Evolutionary conservation across 148 eudicot species (phyloP).

Genomic region (Cornus kousa): DNA sequence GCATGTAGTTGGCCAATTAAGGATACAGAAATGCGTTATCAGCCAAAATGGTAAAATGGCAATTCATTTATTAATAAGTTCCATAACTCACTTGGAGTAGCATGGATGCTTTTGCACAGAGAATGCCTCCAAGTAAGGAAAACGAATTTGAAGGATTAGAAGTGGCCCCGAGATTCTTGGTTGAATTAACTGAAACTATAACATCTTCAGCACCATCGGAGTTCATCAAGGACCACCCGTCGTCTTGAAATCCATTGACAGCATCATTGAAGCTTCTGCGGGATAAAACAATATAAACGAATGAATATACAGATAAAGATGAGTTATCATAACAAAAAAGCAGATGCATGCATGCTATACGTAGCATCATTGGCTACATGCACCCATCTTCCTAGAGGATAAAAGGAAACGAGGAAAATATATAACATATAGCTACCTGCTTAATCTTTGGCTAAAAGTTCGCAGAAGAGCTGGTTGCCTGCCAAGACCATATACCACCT

Average conservation of each 20-base stretch:
- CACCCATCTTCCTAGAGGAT: not conserved
- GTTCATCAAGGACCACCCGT: conserved; percentile 83
- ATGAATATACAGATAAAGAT: not conserved
- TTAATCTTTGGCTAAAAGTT: conserved; percentile 87
- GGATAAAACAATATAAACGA: not conserved
- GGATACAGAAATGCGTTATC: not conserved
- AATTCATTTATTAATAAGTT: not conserved
- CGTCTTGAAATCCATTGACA: conserved; percentile 83
- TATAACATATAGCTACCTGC: conserved; percentile 51
- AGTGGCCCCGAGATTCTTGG: conserved; percentile 48
- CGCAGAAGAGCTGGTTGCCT: conserved; percentile 91
- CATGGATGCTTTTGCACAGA: conserved; percentile 98
- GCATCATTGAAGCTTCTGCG: conserved; percentile 94
- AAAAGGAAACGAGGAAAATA: conserved; percentile 6
- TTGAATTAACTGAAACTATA: conserved; percentile 61
- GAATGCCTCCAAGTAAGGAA: conserved; percentile 64
- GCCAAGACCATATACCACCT: conserved; percentile 84
- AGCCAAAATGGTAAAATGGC: not conserved
- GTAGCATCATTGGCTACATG: not conserved
- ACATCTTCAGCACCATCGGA: conserved; percentile 88
- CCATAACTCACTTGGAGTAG: conserved; percentile 63
- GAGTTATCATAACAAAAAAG: not conserved
- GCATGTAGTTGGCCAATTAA: not conserved
- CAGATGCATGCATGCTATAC: not conserved
- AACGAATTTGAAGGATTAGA: conserved; percentile 42